Base-by-base conservation (phyloP, 75 land plant species). In the Cryptomeria japonica region DNA sequence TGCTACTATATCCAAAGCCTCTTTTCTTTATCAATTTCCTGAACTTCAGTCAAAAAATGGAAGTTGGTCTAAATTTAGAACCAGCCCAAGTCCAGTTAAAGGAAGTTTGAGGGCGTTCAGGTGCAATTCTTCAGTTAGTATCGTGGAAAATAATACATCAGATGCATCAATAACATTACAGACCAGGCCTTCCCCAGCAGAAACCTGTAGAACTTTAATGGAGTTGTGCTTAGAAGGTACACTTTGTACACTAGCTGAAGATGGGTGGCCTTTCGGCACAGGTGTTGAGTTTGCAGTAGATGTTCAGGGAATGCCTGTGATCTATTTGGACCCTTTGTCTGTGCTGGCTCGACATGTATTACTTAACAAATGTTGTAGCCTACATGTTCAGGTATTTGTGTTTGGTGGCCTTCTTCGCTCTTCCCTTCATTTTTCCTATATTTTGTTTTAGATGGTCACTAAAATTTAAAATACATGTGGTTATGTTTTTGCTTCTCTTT, bases 281-380 rank as follows among this genome's bases (percentile, higher is more conserved):
- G 94, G 94, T 31, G 96, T 95, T 8, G 86, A 92, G 11, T 97
- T 96, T 83, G 94, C 95, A 0, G 95, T 96, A 36, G 99, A 97
- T 79, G 41, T 11, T 16, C 85, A 87, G 42, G 99, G 99, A 18
- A 90, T 85, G 16, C 99, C 99, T 1, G 90, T 93, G 19, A 87
- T 97, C 82, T 88, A 93, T 87, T 87, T 97, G 84, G 61, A 84
- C 9, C 88, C 89, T 28, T 86, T 91, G 25, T 84, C 90, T 13
- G n/a, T 88, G 53, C 96, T 92, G 79, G 58, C 58, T 46, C 64
- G 77, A 61, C 83, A 91, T 61, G 80, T 91, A 15, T 42, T 36
- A 9, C 53, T 34, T 49, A 89, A 93, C 80, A 85, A 86, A 70
- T 88, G 88, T n/a, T 95, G 95, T 44, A 94, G 96, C 78, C 92